A percentile compares a stretch with the other conserved stretches of the same genome.
These are phyloP conservation scores for Trichodelitschia bisporula DNA, from an alignment of 495 filamentous ascomycete genomes.

Conservation along the genomic window DNA sequence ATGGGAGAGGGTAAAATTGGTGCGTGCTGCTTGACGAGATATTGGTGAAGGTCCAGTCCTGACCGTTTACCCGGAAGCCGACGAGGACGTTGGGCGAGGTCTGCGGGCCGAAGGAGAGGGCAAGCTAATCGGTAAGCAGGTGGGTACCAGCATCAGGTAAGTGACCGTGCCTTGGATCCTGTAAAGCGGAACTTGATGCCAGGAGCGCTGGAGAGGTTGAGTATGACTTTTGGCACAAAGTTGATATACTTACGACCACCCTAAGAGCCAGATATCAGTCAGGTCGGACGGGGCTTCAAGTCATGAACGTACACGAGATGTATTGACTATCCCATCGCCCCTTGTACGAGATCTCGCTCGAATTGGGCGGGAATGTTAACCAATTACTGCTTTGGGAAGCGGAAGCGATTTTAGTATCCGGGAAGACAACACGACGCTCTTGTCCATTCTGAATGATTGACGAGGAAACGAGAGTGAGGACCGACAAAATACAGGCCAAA, in stretches of 20 bases:
- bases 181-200: conserved; percentile 41
- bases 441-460: conserved; percentile 44
- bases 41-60: conserved; percentile 46
- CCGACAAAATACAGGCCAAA: no score
- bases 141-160: no score
- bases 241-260: conserved; percentile 14
- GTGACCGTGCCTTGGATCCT: conserved; percentile 22
- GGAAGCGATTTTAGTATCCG: conserved; percentile 21
- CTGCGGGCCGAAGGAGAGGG: conserved; percentile 33
- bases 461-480: conserved; percentile 3
- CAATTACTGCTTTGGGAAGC: conserved; percentile 10
- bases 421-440: conserved; percentile 15
- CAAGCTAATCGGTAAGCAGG: conserved; percentile 17
- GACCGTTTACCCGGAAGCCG: conserved; percentile 34
- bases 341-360: conserved; percentile 39
- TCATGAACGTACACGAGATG: conserved; percentile 24
- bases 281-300: not conserved
- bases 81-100: conserved; percentile 31
- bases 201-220: conserved; percentile 20
- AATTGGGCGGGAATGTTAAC: conserved; percentile 28
- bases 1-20: no score
- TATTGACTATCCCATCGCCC: conserved; percentile 43
- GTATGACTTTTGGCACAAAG: not conserved
- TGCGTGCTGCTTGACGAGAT: conserved; percentile 35
- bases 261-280: not conserved